phyloP scores from a whole-genome alignment of 306 rosid species.

The Oxytropis ochrocephala region DNA sequence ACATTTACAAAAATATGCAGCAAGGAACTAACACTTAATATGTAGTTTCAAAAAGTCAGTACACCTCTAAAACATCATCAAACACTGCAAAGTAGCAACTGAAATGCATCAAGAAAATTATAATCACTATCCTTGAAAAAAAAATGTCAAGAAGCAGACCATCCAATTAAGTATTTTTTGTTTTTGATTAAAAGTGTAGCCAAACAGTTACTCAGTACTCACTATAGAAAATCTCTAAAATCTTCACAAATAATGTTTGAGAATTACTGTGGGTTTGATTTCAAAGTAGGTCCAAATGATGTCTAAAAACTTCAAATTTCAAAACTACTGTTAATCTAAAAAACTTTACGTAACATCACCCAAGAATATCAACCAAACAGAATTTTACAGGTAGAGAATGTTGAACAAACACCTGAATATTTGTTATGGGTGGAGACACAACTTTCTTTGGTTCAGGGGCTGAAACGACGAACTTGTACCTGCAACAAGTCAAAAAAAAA shows the following conservation, averaged over 20 bases:
- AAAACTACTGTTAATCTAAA: neutral
- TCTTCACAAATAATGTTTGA: neutral
- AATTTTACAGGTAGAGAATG: neutral
- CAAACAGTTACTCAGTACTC: neutral
- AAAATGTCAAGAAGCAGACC: neutral
- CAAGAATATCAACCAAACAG: neutral
- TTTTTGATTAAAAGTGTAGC: neutral
- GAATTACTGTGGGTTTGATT: neutral
- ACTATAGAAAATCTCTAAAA: neutral
- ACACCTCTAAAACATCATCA: neutral
- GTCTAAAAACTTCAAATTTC: neutral
- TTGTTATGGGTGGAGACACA: conserved; percentile 75
- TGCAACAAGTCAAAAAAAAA: conserved; percentile 33
- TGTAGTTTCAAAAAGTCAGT: neutral
- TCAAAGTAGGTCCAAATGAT: neutral
- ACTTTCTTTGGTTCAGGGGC: conserved; percentile 85
- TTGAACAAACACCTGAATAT: conserved; percentile 65
- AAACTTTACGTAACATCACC: neutral
- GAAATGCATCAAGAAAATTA: neutral
- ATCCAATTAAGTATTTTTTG: neutral
- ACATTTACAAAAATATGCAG: neutral
- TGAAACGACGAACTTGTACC: conserved; percentile 91
- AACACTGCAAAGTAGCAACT: neutral
- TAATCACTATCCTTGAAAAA: neutral
- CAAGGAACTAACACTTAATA: neutral